A percentile compares a stretch with the other conserved stretches of the same genome.
These are phyloP conservation scores for Diaporthe vaccinii DNA, from an alignment of 2,329 filamentous ascomycete species.

Conservation along the genomic window DNA sequence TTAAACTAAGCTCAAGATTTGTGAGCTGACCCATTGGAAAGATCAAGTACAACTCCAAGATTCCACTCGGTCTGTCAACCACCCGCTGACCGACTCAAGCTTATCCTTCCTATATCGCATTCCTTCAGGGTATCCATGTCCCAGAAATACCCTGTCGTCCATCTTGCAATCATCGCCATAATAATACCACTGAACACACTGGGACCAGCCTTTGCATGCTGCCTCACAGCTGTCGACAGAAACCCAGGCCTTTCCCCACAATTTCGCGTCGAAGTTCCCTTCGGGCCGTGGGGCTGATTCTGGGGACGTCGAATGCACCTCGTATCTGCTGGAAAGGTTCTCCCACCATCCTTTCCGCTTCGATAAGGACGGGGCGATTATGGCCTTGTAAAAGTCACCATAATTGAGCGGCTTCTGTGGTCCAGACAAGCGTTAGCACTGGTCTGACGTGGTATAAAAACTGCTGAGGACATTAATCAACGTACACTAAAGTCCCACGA, in stretches of 20 bases:
- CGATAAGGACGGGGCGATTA: constrained; percentile 44
- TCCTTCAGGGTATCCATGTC: constrained; percentile 42
- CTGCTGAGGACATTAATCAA: neutral
- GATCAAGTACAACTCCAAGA: constrained; percentile 6
- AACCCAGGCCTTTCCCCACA: constrained; percentile 45
- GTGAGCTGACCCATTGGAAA: too few relatives aligned
- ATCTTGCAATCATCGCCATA: constrained; percentile 48
- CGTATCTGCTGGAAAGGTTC: constrained; percentile 45
- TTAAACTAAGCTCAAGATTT: too few relatives aligned
- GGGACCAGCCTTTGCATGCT: constrained; percentile 45
- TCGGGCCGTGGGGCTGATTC: constrained; percentile 41
- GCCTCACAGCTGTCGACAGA: constrained; percentile 46
- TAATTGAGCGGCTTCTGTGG: constrained; percentile 43
- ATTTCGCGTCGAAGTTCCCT: constrained; percentile 33
- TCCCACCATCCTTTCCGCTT: constrained; percentile 46
- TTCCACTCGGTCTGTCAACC: constrained; percentile 14
- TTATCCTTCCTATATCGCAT: constrained; percentile 28
- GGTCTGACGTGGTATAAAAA: neutral
- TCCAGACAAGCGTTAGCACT: neutral
- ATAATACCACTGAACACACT: constrained; percentile 48
- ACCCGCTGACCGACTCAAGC: constrained; percentile 26
- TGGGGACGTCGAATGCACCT: constrained; percentile 44
- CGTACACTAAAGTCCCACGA: constrained; percentile 45
- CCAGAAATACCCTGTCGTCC: constrained; percentile 45
- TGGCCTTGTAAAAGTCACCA: constrained; percentile 45